Base-by-base conservation (phyloP, 768 basidiomycete genomes). In the Termitomyces eurrhizus region DNA sequence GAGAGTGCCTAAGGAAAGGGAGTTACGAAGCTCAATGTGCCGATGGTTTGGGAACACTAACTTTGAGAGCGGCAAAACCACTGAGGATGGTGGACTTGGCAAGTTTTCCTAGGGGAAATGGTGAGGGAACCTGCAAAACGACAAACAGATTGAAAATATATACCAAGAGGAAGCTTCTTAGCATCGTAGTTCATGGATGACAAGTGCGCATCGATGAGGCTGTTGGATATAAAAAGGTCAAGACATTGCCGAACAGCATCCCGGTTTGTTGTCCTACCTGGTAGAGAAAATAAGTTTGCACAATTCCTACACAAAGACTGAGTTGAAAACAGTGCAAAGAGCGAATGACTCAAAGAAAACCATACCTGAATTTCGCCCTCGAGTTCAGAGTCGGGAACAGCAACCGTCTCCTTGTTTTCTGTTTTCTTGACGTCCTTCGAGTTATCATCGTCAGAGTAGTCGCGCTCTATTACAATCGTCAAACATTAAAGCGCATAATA, bases 141-240 rank as follows among this genome's bases (percentile, higher is more conserved):
- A 37, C 21, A 16, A 13, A 53, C 3, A 44, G 4, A 32, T 2
- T 6, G 18, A 55, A n/a, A 11, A 18, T 13, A 50, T 63, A 49
- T 68, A 78, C 84, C 85, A 18, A 86, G 78, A 16, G 85, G 85
- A 26, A 86, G 76, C 65, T 86, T 87, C 65, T 80, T 80, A 4
- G 85, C 85, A 66, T 87, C 85, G 62, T 87, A 87, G 62, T 86
- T 85, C 83, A 87, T 84, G 6, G 82, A 81, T 16, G 82, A 80
- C 66, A 87, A 69, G 46, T 78, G 76, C 0, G 82, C 83, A 52
- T 82, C 77, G 26, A 86, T 81, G 60, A 85, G 65, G 29, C 83
- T 84, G 59, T 52, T 37, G 21, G 16, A 26, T 12, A 26, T 18
- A 21, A 46, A 46, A 32, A 41, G n/a, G 63, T 37, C 48, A 41